Evolutionary conservation across 73 alveolate species (phyloP), one percentile per base, ranked within the genome.

Genomic region (Loxodes magnus): DNA sequence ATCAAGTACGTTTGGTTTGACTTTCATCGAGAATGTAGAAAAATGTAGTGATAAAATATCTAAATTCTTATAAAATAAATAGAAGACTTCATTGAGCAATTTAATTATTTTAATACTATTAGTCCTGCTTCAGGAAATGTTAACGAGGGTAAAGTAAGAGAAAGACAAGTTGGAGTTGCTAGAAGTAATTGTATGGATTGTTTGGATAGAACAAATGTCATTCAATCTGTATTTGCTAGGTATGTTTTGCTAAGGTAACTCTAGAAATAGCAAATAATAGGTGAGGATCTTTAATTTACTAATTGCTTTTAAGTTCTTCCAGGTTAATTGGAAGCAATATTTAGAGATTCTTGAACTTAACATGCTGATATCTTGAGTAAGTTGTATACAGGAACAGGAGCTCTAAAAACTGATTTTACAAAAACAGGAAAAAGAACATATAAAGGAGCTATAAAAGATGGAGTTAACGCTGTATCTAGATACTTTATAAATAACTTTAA

Each of bases 121-220:
- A n/a, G n/a, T n/a, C n/a, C n/a, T n/a, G n/a, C n/a, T n/a, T n/a
- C n/a, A n/a, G n/a, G n/a, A n/a, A n/a, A n/a, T 16, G 7, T 46
- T 22, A 16, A 9, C 1, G 34, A 19, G 48, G 77, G 49, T 36
- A 65, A 21, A 16, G 51, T 25, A 31, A 49, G 28, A 17, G 16
- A 5, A 20, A 38, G 35, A 20, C 92, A 93, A 57, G 67, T 48
- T 29, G 99, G 98, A 5, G 81, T 69, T 10, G 61, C 74, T 50
- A 82, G 99, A 63, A 93, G 98, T 34, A 93, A 90, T 64, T 93
- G 99, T 60, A 83, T 93, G 86, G 98, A 93, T 67, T 90, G 98
- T 46, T 60, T 93, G 48, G 99, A 93, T 60, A 73, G 99, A 51
- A 82, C 99, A 2, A 89, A 89, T 64, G 99, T 93, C 2, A 97